phyloP scores from a whole-genome alignment of 345 rosid species.

The Salix suchowensis region DNA sequence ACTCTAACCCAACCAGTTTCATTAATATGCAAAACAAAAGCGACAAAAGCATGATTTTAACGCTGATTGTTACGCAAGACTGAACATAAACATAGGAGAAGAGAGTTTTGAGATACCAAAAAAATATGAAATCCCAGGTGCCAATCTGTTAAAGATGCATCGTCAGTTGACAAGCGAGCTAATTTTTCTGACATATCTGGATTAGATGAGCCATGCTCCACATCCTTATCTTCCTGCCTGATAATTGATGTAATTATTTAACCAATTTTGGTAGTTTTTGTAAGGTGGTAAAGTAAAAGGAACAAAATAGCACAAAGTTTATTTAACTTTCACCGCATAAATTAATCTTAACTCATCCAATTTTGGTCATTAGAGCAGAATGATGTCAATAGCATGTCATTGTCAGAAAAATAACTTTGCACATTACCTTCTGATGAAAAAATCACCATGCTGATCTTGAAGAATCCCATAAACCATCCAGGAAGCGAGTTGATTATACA shows the following conservation, averaged over 20 bases:
- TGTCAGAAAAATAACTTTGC: neutral
- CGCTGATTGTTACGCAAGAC: neutral
- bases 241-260: slow-evolving; percentile 17
- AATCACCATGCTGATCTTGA: slow-evolving; percentile 91
- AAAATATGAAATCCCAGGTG: slow-evolving; percentile 86
- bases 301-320: neutral
- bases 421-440: slow-evolving; percentile 71
- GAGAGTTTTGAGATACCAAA: slow-evolving; percentile 49
- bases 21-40: neutral
- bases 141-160: slow-evolving; percentile 86
- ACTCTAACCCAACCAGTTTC: neutral
- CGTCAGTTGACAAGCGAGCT: slow-evolving; percentile 62
- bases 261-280: neutral
- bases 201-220: slow-evolving; percentile 53
- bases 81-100: slow-evolving; percentile 4
- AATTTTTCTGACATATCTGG: slow-evolving; percentile 57
- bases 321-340: neutral
- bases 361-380: neutral
- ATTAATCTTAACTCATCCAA: neutral
- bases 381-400: neutral
- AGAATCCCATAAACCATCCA: slow-evolving; percentile 98
- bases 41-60: neutral
- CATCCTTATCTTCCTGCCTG: slow-evolving; percentile 82
- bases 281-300: neutral
- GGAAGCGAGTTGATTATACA: slow-evolving; percentile 91